phyloP scores from a whole-genome alignment of 441 rosid species.

The Pelargonium cotyledonis region DNA sequence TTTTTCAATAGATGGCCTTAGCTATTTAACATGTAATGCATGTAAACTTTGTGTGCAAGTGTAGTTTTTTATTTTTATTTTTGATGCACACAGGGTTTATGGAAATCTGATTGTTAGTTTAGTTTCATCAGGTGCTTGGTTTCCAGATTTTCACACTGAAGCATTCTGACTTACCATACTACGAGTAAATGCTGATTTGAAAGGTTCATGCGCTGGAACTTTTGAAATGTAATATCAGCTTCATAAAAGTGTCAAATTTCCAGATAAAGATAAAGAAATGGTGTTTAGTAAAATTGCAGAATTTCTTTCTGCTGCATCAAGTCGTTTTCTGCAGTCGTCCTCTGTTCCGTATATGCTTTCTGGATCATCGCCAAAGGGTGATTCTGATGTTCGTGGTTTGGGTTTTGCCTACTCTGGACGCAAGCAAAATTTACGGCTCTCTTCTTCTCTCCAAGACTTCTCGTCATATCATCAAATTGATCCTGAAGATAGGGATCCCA shows the following conservation, averaged over 20 bases:
- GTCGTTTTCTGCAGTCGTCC: conserved; percentile 34
- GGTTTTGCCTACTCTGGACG: conserved; percentile 36
- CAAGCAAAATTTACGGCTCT: conserved; percentile 54
- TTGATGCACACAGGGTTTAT: not conserved
- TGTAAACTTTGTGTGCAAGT: not conserved
- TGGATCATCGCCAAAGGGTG: conserved; percentile 39
- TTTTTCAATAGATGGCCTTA: not conserved
- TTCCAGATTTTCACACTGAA: not conserved
- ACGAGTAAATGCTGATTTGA: not conserved
- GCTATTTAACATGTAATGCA: not conserved
- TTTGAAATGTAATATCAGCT: not conserved
- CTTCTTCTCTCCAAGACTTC: conserved; percentile 89
- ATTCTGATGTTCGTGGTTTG: conserved; percentile 29
- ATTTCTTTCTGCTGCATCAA: conserved; percentile 33
- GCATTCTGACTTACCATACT: not conserved
- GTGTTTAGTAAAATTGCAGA: conserved; percentile 53
- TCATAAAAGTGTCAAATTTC: not conserved
- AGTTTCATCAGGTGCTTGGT: not conserved
- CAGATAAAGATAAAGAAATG: conserved; percentile 29
- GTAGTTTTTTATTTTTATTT: not conserved
- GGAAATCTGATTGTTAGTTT: not conserved
- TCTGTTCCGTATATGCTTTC: conserved; percentile 40
- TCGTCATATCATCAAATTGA: conserved; percentile 47
- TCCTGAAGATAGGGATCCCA: conserved; percentile 44
- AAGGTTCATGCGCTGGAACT: not conserved